phyloP scores from a whole-genome alignment of 345 rosid genomes.

The Lenwebbia sp. region DNA sequence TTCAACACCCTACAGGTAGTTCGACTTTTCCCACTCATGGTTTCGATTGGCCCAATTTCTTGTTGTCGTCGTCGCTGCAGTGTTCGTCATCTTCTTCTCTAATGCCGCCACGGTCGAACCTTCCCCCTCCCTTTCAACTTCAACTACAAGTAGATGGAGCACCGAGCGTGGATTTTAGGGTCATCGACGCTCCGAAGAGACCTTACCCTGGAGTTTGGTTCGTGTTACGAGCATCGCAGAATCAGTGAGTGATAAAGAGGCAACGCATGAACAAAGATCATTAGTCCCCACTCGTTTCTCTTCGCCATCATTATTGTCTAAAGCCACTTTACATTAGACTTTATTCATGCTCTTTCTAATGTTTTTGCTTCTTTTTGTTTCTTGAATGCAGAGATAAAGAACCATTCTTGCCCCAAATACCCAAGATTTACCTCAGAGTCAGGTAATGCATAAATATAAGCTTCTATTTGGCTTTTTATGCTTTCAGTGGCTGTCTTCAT shows the following conservation, averaged over 20 bases:
- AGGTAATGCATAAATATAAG: constrained; percentile 29
- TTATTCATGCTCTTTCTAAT: background rate
- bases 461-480: background rate
- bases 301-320: background rate
- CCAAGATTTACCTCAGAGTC: constrained; percentile 90
- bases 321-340: background rate
- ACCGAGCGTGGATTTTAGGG: constrained; percentile 47
- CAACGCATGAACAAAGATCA: background rate
- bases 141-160: constrained; percentile 27
- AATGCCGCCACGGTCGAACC: constrained; percentile 44
- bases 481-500: background rate
- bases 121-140: constrained; percentile 40
- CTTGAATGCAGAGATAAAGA: constrained; percentile 48
- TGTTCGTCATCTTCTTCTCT: constrained; percentile 30
- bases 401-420: constrained; percentile 85
- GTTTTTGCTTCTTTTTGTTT: background rate
- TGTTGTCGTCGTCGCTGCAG: background rate
- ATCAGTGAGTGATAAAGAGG: constrained; percentile 57
- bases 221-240: constrained; percentile 70
- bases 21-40: background rate
- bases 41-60: background rate
- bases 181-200: constrained; percentile 70
- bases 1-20: background rate
- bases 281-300: background rate
- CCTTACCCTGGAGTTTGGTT: constrained; percentile 89